A percentile compares a stretch with the other conserved stretches of the same genome.
Conservation (phyloP, 2,329 filamentous ascomycete species). For the Pestalotiopsis sp. region DNA sequence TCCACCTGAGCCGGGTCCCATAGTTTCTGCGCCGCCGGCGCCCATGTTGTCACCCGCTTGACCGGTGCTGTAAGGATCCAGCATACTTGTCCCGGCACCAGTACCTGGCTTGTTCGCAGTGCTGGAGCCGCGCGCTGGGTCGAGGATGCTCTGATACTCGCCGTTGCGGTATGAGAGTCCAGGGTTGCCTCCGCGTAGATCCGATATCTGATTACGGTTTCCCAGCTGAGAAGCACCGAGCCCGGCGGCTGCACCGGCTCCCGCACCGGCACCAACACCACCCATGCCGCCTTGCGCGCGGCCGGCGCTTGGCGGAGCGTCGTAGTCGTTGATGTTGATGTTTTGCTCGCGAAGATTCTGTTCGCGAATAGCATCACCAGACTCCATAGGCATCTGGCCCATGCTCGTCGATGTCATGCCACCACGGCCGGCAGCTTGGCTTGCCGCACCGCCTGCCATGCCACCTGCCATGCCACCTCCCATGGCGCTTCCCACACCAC, state of each 20-base stretch:
- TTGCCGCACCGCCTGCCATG: not conserved
- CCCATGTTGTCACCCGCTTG: not conserved
- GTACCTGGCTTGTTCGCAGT: constrained; percentile 1
- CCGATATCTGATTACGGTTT: constrained; percentile 14
- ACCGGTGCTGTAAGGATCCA: constrained; percentile 16
- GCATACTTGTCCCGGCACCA: constrained; percentile 1
- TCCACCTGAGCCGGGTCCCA: not conserved
- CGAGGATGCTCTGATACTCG: constrained; percentile 5
- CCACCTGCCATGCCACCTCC: not conserved
- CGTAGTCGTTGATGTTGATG: constrained; percentile 12
- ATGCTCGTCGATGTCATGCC: not conserved
- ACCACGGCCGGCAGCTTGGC: not conserved
- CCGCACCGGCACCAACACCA: constrained; percentile 5
- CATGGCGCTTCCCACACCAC: not conserved
- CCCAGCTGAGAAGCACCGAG: constrained; percentile 17
- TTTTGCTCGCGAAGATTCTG: not conserved
- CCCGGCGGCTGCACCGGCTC: constrained; percentile 16
- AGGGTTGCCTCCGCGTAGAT: constrained; percentile 11
- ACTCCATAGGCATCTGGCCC: not conserved
- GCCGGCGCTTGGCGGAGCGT: constrained; percentile 16
- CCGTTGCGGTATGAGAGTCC: not conserved
- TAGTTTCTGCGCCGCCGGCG: not conserved
- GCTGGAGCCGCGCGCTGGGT: constrained; percentile 9
- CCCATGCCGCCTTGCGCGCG: constrained; percentile 13
- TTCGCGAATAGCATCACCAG: not conserved